phyloP scores from a whole-genome alignment of 1,139 yeast genomes.

The Yamadazyma sp. region DNA sequence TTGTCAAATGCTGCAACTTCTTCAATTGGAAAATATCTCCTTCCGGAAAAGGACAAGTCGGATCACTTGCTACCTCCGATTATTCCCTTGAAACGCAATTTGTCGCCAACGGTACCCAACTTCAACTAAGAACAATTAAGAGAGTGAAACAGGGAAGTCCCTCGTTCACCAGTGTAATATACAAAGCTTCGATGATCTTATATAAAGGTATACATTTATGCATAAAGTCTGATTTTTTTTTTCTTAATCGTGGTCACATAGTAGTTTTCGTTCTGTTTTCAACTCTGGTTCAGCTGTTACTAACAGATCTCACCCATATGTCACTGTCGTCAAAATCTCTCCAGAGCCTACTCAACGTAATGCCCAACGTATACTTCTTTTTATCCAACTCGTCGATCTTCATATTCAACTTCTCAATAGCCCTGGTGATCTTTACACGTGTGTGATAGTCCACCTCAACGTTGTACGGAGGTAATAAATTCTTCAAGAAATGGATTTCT shows the following conservation, averaged over 20 bases:
- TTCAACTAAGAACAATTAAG: not conserved
- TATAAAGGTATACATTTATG: not conserved
- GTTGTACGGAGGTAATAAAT: constrained; percentile 46
- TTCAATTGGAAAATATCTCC: not conserved
- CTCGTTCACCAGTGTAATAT: not conserved
- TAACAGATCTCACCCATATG: constrained; percentile 40
- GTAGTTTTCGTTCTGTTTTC: too few species aligned
- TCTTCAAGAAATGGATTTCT: constrained; percentile 40
- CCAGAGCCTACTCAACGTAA: constrained; percentile 46
- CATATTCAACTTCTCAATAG: constrained; percentile 42
- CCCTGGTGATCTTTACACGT: constrained; percentile 39
- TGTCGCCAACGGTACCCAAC: constrained; percentile 1
- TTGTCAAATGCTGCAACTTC: constrained; percentile 4
- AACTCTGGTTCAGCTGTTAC: constrained; percentile 3
- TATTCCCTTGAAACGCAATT: not conserved
- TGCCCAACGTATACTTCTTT: constrained; percentile 45
- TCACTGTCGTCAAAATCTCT: constrained; percentile 44
- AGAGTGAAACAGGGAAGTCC: not conserved
- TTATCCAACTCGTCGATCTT: constrained; percentile 46
- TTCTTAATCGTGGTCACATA: not conserved
- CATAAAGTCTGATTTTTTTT: not conserved
- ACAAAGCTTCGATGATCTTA: not conserved
- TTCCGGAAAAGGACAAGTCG: not conserved
- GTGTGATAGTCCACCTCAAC: constrained; percentile 48
- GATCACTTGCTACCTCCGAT: constrained; percentile 4